These are phyloP conservation scores for Violaceomyces palustris DNA, from an alignment of 1,284 basidiomycete species.

Conservation along the genomic window DNA sequence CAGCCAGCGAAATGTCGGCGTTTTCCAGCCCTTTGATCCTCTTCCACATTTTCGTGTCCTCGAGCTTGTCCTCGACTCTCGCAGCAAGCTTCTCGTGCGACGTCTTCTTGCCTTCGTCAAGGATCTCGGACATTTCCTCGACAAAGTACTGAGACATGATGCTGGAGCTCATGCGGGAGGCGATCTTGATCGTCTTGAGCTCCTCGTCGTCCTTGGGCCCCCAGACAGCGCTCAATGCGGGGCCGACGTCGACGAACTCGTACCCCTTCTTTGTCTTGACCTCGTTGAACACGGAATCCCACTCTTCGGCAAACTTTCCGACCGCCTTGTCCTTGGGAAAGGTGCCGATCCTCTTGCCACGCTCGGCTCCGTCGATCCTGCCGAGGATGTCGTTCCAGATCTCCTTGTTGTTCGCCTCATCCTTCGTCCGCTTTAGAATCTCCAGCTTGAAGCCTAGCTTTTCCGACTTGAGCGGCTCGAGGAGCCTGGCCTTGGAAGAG, in stretches of 20 bases:
- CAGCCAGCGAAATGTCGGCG: slow-evolving; percentile 77
- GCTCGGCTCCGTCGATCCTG: slow-evolving; percentile 8
- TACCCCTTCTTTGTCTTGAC: slow-evolving; percentile 52
- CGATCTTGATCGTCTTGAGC: slow-evolving; percentile 55
- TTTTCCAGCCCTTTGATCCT: slow-evolving; percentile 61
- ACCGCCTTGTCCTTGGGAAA: slow-evolving; percentile 71
- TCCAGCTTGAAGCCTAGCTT: slow-evolving; percentile 43
- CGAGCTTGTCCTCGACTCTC: slow-evolving; percentile 79
- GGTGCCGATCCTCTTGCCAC: slow-evolving; percentile 46
- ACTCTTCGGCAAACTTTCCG: slow-evolving; percentile 75
- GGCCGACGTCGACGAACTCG: slow-evolving; percentile 71
- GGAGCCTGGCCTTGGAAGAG: slow-evolving; percentile 63
- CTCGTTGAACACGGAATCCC: slow-evolving; percentile 58
- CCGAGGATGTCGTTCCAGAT: slow-evolving; percentile 48
- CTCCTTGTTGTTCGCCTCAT: slow-evolving; percentile 52
- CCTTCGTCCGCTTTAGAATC: slow-evolving; percentile 52
- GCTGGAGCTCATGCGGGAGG: slow-evolving; percentile 76
- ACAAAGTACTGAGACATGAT: slow-evolving; percentile 80
- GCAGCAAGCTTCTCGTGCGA: slow-evolving; percentile 78
- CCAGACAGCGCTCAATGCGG: slow-evolving; percentile 71
- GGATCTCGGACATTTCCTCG: slow-evolving; percentile 78
- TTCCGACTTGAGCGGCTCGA: slow-evolving; percentile 31
- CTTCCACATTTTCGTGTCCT: slow-evolving; percentile 63
- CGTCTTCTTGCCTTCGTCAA: slow-evolving; percentile 85
- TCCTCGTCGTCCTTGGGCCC: slow-evolving; percentile 87